Evolutionary conservation across 257 asterid species (phyloP).

Genomic region (Nyctanthes arbortristis): DNA sequence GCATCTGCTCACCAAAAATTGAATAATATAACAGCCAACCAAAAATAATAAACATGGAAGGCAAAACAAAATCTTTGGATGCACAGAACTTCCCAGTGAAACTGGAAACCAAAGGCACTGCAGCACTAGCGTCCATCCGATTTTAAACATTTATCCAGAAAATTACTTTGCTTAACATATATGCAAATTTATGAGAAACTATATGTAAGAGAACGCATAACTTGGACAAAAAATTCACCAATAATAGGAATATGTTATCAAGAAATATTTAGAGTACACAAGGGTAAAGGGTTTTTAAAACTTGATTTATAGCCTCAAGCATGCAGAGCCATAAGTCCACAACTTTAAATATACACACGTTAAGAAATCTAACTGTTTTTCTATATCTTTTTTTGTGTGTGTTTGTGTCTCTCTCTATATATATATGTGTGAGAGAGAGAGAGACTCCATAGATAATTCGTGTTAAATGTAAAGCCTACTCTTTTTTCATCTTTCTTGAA

Average conservation of each 20-base stretch:
- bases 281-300: not conserved
- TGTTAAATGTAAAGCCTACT: too few relatives aligned
- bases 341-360: not conserved
- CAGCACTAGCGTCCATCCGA: not conserved
- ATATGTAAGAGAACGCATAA: not conserved
- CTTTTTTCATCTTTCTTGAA: too few relatives aligned
- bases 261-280: not conserved
- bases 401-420: too few relatives aligned
- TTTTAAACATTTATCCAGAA: not conserved
- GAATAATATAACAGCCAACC: not conserved
- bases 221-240: not conserved
- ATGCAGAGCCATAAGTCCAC: not conserved
- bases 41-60: not conserved
- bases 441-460: too few relatives aligned
- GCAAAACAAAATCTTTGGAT: not conserved
- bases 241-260: not conserved
- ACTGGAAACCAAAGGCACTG: not conserved
- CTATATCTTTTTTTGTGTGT: too few relatives aligned
- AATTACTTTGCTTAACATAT: not conserved
- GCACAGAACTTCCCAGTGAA: not conserved
- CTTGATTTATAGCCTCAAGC: not conserved
- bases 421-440: too few relatives aligned
- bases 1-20: constrained; percentile 58
- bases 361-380: too few relatives aligned
- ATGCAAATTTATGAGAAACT: not conserved